Evolutionary conservation across 2,329 filamentous ascomycete genomes (phyloP).

Genomic region (Ciborinia camelliae): DNA sequence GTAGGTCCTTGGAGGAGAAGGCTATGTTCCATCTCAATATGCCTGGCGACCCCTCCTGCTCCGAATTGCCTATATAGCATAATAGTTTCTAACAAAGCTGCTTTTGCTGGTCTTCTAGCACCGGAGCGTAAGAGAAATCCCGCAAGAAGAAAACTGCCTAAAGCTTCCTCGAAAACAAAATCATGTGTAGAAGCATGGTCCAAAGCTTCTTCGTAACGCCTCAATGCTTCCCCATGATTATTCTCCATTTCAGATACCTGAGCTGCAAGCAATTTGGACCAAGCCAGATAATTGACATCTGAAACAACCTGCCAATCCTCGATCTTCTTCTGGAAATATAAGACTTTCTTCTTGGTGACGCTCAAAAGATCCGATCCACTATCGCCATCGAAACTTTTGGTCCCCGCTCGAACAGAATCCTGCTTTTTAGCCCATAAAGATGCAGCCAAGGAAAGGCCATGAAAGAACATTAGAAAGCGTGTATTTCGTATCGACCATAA

Average conservation of each 20-base stretch:
- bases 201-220: constrained; percentile 65
- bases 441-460: constrained; percentile 56
- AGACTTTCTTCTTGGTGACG: constrained; percentile 52
- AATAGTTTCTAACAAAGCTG: constrained; percentile 65
- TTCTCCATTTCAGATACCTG: constrained; percentile 62
- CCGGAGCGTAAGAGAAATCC: constrained; percentile 64
- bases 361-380: constrained; percentile 45
- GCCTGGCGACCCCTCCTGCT: constrained; percentile 64
- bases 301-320: constrained; percentile 61
- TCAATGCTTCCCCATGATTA: constrained; percentile 56
- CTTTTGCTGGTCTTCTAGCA: constrained; percentile 64
- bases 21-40: constrained; percentile 65
- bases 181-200: constrained; percentile 68
- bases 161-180: constrained; percentile 67
- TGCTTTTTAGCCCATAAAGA: constrained; percentile 40
- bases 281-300: constrained; percentile 67
- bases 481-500: constrained; percentile 61
- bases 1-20: constrained; percentile 62
- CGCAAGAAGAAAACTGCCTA: constrained; percentile 71
- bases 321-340: constrained; percentile 56
- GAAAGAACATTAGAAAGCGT: constrained; percentile 55
- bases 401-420: constrained; percentile 29
- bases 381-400: constrained; percentile 40
- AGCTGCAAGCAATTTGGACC: constrained; percentile 65
- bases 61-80: constrained; percentile 66